These are phyloP conservation scores for Vanrija pseudolonga DNA, from an alignment of 1,284 basidiomycete genomes.

Conservation along the genomic window DNA sequence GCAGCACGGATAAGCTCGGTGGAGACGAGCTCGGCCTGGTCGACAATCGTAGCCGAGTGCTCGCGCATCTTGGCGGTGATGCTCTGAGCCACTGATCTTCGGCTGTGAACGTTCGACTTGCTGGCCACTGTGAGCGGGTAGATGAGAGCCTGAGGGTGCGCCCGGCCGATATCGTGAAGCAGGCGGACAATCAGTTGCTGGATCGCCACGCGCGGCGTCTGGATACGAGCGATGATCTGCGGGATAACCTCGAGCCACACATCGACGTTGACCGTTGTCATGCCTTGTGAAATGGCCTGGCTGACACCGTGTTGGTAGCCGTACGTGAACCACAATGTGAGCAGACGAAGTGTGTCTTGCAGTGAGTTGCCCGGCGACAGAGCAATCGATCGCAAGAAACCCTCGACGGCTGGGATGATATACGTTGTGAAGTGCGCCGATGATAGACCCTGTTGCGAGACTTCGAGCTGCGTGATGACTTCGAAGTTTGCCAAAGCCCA, in stretches of 20 bases:
- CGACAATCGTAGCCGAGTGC: conserved; percentile 83
- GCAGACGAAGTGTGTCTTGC: conserved; percentile 88
- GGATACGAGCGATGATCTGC: conserved; percentile 97
- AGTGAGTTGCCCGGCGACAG: conserved; percentile 85
- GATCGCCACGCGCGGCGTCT: conserved; percentile 85
- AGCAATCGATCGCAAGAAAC: conserved; percentile 94
- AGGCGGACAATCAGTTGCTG: conserved; percentile 86
- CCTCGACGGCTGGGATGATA: conserved; percentile 93
- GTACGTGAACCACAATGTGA: conserved; percentile 99
- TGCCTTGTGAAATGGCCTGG: conserved; percentile 82
- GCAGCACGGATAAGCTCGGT: conserved; percentile 96
- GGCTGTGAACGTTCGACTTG: conserved; percentile 82
- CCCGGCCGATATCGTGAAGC: conserved; percentile 87
- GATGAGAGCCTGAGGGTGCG: conserved; percentile 96
- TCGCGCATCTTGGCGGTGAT: conserved; percentile 96
- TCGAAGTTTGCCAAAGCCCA: conserved; percentile 98
- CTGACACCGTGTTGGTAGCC: conserved; percentile 88
- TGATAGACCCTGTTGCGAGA: conserved; percentile 66
- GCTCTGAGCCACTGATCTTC: conserved; percentile 75
- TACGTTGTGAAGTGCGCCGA: conserved; percentile 72
- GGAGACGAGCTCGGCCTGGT: conserved; percentile 87
- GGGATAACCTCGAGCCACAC: conserved; percentile 99
- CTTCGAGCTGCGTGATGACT: conserved; percentile 79
- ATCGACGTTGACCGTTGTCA: conserved; percentile 87
- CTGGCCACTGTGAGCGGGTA: conserved; percentile 98